Conservation (phyloP, 352 stramenopile genomes). For the Phytophthora capsici region DNA sequence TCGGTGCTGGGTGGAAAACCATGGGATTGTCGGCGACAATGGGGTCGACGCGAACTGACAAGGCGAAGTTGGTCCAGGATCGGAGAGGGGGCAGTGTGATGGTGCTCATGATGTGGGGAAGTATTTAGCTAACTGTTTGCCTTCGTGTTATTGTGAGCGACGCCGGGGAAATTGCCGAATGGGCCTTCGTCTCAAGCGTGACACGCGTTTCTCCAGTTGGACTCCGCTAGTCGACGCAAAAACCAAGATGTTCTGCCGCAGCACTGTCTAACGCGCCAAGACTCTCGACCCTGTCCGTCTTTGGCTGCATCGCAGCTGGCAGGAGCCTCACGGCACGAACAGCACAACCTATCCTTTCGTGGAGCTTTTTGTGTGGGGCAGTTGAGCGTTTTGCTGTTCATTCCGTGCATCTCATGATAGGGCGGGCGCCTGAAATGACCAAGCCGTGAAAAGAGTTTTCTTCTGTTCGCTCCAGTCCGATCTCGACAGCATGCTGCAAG, state of each 20-base stretch:
- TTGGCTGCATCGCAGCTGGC: conserved; percentile 10
- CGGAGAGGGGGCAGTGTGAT: conserved; percentile 21
- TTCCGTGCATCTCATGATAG: conserved; percentile 37
- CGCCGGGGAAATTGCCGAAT: conserved; percentile 15
- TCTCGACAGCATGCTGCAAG: not conserved
- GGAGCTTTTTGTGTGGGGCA: conserved; percentile 5
- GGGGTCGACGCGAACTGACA: conserved; percentile 1
- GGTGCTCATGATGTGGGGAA: conserved; percentile 7
- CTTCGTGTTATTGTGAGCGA: not conserved
- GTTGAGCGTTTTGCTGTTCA: conserved; percentile 11
- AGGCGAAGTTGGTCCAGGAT: conserved; percentile 11
- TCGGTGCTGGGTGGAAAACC: conserved; percentile 14
- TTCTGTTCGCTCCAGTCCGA: conserved; percentile 23
- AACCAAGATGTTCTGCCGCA: conserved; percentile 22
- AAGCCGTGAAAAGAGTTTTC: conserved; percentile 1
- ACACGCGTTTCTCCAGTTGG: conserved; percentile 14
- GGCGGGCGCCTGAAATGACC: conserved; percentile 8
- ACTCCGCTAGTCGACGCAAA: conserved; percentile 12
- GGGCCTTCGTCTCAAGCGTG: conserved; percentile 15
- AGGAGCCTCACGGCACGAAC: conserved; percentile 26
- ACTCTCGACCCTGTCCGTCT: conserved; percentile 23
- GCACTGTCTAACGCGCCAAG: conserved; percentile 12
- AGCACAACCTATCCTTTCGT: conserved; percentile 30
- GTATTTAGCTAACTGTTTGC: not conserved
- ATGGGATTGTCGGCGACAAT: conserved; percentile 5